Evolutionary conservation across 1,284 basidiomycete species (phyloP).

Genomic region (Stereum hirsutum): DNA sequence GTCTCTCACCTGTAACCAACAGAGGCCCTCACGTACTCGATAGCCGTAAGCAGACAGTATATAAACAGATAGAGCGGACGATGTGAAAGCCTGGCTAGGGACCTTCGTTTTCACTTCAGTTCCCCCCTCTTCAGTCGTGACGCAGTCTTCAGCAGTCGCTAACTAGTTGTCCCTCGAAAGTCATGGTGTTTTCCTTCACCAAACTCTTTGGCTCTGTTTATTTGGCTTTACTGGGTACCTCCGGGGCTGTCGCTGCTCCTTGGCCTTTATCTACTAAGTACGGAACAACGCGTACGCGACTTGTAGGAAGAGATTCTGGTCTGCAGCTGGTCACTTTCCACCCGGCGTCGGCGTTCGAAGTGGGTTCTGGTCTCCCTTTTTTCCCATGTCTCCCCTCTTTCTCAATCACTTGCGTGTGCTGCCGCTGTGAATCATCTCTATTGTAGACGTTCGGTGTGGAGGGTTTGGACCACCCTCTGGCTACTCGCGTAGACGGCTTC

Average conservation of each 20-base stretch:
- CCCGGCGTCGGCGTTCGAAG: conserved; percentile 34
- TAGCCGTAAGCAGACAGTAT: too few species aligned
- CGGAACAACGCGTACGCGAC: conserved; percentile 30
- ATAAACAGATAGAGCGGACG: too few species aligned
- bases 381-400: too few species aligned
- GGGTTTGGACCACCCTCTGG: conserved; percentile 25
- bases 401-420: background rate
- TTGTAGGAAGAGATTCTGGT: conserved; percentile 19
- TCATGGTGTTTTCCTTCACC: too few species aligned
- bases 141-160: too few species aligned
- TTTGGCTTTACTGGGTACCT: conserved; percentile 20
- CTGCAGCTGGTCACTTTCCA: conserved; percentile 30
- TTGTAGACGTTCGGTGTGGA: conserved; percentile 31
- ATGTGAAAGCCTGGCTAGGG: too few species aligned
- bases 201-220: conserved; percentile 21
- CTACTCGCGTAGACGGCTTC: conserved; percentile 20
- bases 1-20: too few species aligned
- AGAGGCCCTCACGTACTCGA: too few species aligned
- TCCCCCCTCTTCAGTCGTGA: too few species aligned
- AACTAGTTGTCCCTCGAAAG: too few species aligned
- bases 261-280: conserved; percentile 22
- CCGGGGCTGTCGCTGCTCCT: conserved; percentile 18
- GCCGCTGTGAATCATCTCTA: background rate
- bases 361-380: too few species aligned
- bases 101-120: too few species aligned